These are phyloP conservation scores for Aspergillus pseudotamarii DNA, from an alignment of 2,329 filamentous ascomycete genomes.

Conservation along the genomic window DNA sequence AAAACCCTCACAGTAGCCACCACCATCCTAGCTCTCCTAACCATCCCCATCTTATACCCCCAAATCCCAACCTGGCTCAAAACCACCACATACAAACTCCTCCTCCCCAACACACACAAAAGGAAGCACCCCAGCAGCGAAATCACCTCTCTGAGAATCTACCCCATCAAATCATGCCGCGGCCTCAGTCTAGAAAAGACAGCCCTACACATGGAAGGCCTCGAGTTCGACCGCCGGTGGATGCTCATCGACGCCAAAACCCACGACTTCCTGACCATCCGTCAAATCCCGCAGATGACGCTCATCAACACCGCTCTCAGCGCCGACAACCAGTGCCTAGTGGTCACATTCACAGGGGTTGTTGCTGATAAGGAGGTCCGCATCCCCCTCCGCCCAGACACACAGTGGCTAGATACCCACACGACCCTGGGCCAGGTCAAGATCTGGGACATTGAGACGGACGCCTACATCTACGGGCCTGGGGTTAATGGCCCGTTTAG, in stretches of 20 bases:
- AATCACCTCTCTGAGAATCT: constrained; percentile 54
- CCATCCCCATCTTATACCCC: constrained; percentile 19
- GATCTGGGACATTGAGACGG: constrained; percentile 63
- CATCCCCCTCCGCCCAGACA: constrained; percentile 59
- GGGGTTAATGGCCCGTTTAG: constrained; percentile 58
- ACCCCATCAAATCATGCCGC: constrained; percentile 69
- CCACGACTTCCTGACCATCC: constrained; percentile 64
- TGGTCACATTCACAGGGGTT: constrained; percentile 49
- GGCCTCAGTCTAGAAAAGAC: constrained; percentile 59
- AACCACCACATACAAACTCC: constrained; percentile 10
- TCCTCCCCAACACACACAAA: constrained; percentile 8
- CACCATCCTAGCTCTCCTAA: not conserved
- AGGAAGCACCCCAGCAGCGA: constrained; percentile 27
- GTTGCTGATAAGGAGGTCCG: constrained; percentile 46
- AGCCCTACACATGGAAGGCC: constrained; percentile 57
- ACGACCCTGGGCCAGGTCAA: constrained; percentile 54
- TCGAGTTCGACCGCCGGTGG: constrained; percentile 66
- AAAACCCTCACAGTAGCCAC: not conserved
- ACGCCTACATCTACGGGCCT: constrained; percentile 57
- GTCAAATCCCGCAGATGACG: constrained; percentile 63
- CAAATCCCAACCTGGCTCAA: constrained; percentile 18
- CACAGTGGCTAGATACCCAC: constrained; percentile 57
- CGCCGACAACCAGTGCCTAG: constrained; percentile 48
- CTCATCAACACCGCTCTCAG: constrained; percentile 60
- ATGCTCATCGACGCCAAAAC: constrained; percentile 63